Evolutionary conservation across 257 asterid species (phyloP).

Genomic region (Nicotiana knightiana): DNA sequence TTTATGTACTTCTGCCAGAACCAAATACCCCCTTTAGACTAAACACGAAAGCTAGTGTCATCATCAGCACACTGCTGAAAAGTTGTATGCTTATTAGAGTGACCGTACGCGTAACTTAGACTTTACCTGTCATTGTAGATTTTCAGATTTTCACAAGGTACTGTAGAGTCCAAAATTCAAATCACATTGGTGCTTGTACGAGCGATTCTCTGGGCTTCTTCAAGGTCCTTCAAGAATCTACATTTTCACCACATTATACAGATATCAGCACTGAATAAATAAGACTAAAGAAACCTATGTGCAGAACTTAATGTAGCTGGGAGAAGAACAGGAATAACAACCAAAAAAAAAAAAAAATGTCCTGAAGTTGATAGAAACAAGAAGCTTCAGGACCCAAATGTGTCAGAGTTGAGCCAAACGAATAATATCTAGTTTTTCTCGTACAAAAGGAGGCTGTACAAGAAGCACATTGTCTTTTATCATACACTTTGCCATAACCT

Average conservation of each 20-base stretch:
- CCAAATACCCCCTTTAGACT: background rate
- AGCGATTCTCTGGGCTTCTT: conserved; percentile 84
- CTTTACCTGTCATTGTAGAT: background rate
- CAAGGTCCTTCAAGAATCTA: conserved; percentile 89
- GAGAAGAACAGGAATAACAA: background rate
- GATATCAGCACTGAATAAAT: background rate
- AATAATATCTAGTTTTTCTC: background rate
- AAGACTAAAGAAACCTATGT: background rate
- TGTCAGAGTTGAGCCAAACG: background rate
- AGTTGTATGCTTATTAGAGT: background rate
- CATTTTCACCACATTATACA: conserved; percentile 5
- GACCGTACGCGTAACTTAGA: background rate
- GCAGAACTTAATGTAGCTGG: background rate
- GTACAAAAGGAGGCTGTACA: background rate
- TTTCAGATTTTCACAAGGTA: background rate
- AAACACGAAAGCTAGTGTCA: background rate
- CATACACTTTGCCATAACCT: background rate
- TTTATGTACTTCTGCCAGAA: background rate
- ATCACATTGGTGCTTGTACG: conserved; percentile 55
- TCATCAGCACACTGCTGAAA: background rate
- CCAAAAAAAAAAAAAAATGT: background rate
- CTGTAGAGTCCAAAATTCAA: conserved; percentile 21
- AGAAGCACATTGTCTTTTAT: background rate
- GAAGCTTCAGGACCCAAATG: background rate
- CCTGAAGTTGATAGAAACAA: background rate